These are phyloP conservation scores for Pinus tabuliformis DNA, from an alignment of 75 land plant genomes.

Conservation along the genomic window DNA sequence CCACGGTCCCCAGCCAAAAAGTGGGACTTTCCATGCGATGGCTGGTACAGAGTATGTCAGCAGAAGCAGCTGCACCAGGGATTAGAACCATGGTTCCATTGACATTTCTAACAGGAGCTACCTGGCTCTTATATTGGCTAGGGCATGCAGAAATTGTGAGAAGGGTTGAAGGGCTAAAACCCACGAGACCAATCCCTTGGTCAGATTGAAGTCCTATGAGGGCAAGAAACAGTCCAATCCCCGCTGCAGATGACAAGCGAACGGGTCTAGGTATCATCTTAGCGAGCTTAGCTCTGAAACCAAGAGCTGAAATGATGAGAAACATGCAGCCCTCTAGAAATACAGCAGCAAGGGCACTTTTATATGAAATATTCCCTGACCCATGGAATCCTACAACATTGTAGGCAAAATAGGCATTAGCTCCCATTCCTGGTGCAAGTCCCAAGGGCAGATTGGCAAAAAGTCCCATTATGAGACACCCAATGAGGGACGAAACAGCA, in stretches of 20 bases:
- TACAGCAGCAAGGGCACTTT: constrained; percentile 69
- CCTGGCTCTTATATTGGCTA: constrained; percentile 15
- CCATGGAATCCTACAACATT: constrained; percentile 87
- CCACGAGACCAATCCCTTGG: constrained; percentile 76
- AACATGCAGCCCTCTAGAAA: constrained; percentile 67
- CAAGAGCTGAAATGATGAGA: constrained; percentile 49
- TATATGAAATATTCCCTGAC: constrained; percentile 56
- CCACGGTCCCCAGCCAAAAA: constrained; percentile 75
- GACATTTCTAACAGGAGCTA: constrained; percentile 25
- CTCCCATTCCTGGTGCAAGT: constrained; percentile 91
- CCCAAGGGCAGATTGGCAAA: constrained; percentile 85
- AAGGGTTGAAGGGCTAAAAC: constrained; percentile 57
- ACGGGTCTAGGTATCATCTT: constrained; percentile 60
- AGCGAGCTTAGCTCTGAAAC: constrained; percentile 64
- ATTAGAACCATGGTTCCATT: constrained; percentile 18
- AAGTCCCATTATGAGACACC: constrained; percentile 68
- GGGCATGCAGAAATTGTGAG: constrained; percentile 72
- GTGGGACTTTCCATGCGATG: constrained; percentile 79
- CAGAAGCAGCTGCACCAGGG: constrained; percentile 34
- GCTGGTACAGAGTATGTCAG: constrained; percentile 35
- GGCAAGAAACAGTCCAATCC: constrained; percentile 85
- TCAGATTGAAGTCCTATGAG: constrained; percentile 68
- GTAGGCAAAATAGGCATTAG: constrained; percentile 89
- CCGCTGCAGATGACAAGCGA: constrained; percentile 60
- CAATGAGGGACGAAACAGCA: constrained; percentile 51